These are phyloP conservation scores for Populus hybrid DNA, from an alignment of 441 rosid genomes.

Conservation along the genomic window DNA sequence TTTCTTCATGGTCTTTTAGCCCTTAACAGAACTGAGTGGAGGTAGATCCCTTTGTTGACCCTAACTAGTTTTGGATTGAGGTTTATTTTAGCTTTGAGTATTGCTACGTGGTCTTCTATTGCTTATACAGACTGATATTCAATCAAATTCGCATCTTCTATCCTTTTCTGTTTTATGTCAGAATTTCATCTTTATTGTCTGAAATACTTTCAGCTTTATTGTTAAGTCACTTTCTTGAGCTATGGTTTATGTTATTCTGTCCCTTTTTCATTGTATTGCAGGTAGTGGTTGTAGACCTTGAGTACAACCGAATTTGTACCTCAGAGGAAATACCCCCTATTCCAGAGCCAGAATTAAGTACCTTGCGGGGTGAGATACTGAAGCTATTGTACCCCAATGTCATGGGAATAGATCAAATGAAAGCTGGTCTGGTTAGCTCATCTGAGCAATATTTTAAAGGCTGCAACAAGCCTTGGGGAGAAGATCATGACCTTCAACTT, in stretches of 20 bases:
- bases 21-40: background rate
- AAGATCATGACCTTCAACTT: constrained; percentile 87
- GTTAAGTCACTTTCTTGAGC: background rate
- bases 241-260: background rate
- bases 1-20: background rate
- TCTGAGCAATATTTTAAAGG: constrained; percentile 52
- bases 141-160: no score
- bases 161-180: no score
- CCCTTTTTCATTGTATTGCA: constrained; percentile 29
- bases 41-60: no score
- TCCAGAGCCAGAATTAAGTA: constrained; percentile 93
- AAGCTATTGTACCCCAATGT: constrained; percentile 83
- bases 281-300: constrained; percentile 98
- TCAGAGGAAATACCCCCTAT: constrained; percentile 90
- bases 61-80: no score
- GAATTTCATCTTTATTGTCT: no score
- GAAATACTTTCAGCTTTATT: no score
- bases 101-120: no score
- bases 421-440: constrained; percentile 47
- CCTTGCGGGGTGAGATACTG: constrained; percentile 71
- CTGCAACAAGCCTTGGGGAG: constrained; percentile 91
- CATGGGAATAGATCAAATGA: constrained; percentile 86
- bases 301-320: constrained; percentile 76
- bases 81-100: no score
- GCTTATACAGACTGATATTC: no score